Percentiles rank a stretch among this genome's conserved stretches.
phyloP scores from a whole-genome alignment of 2,329 filamentous ascomycete species.

The Pseudogymnoascus sp. region DNA sequence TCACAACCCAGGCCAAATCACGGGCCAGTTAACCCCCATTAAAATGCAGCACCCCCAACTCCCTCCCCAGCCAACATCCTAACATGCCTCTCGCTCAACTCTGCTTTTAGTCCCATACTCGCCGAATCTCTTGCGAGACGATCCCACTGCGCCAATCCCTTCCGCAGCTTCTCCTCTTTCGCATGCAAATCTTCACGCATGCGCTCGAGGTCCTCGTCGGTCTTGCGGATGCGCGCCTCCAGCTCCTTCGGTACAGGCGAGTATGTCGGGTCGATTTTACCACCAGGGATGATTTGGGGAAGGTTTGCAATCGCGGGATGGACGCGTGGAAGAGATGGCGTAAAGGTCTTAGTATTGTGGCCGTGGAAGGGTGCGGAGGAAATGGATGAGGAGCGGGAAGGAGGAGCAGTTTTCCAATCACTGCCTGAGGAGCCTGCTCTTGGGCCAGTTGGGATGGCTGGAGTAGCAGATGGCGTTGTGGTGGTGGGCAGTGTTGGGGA shows the following conservation, averaged over 20 bases:
- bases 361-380: slow-evolving; percentile 21
- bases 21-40: neutral
- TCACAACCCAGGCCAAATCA: neutral
- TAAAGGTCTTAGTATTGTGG: slow-evolving; percentile 11
- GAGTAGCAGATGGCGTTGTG: slow-evolving; percentile 15
- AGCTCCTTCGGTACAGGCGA: slow-evolving; percentile 20
- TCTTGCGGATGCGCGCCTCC: slow-evolving; percentile 24
- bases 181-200: slow-evolving; percentile 24
- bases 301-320: slow-evolving; percentile 29
- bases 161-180: slow-evolving; percentile 27
- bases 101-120: slow-evolving; percentile 24
- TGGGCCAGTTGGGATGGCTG: slow-evolving; percentile 23
- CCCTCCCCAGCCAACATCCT: slow-evolving; percentile 28
- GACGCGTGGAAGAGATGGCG: slow-evolving; percentile 16
- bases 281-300: slow-evolving; percentile 25
- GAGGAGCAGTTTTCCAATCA: slow-evolving; percentile 24
- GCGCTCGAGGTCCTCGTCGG: slow-evolving; percentile 26
- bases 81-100: slow-evolving; percentile 29
- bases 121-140: slow-evolving; percentile 24
- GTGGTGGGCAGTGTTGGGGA: slow-evolving; percentile 23
- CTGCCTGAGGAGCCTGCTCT: slow-evolving; percentile 20
- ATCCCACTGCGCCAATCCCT: slow-evolving; percentile 26
- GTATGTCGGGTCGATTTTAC: slow-evolving; percentile 26
- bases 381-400: slow-evolving; percentile 23
- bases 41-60: slow-evolving; percentile 29